A percentile compares a stretch with the other conserved stretches of the same genome.
phyloP scores from a whole-genome alignment of 2,329 filamentous ascomycete genomes.

The Aspergillus jensenii region DNA sequence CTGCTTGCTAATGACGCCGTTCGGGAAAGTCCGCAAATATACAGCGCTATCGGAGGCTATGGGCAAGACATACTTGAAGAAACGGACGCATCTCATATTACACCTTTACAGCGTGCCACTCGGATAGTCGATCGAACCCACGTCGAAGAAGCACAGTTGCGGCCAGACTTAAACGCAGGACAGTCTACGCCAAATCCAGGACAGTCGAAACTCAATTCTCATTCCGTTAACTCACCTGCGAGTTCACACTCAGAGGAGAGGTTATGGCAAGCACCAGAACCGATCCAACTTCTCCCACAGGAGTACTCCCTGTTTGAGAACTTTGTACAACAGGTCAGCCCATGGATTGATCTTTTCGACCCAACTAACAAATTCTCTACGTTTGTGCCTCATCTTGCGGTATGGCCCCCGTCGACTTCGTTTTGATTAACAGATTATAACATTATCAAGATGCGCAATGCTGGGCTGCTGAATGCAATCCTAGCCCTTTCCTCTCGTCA shows the following conservation, averaged over 20 bases:
- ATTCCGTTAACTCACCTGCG: background rate
- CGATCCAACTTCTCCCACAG: conserved; percentile 1
- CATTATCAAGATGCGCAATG: conserved; percentile 45
- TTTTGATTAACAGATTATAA: background rate
- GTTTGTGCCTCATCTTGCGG: conserved; percentile 40
- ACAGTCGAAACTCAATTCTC: background rate
- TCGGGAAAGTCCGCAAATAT: conserved; percentile 10
- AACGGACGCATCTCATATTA: background rate
- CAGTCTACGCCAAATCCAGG: background rate
- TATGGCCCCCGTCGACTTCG: background rate
- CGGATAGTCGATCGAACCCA: background rate
- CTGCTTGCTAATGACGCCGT: conserved; percentile 29
- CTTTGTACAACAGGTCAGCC: conserved; percentile 1
- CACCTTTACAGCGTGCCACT: conserved; percentile 2
- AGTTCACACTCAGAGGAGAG: background rate
- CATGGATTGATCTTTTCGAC: conserved; percentile 45
- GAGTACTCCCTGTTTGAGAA: conserved; percentile 5
- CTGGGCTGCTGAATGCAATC: conserved; percentile 58
- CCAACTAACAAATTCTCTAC: conserved; percentile 40
- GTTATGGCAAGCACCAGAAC: conserved; percentile 2
- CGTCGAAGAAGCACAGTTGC: background rate
- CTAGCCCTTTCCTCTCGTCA: conserved; percentile 58
- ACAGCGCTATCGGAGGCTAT: background rate
- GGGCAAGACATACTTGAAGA: background rate
- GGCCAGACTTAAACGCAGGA: background rate